phyloP scores from a whole-genome alignment of 73 alveolate species.

The Tetrahymena malaccensis region DNA sequence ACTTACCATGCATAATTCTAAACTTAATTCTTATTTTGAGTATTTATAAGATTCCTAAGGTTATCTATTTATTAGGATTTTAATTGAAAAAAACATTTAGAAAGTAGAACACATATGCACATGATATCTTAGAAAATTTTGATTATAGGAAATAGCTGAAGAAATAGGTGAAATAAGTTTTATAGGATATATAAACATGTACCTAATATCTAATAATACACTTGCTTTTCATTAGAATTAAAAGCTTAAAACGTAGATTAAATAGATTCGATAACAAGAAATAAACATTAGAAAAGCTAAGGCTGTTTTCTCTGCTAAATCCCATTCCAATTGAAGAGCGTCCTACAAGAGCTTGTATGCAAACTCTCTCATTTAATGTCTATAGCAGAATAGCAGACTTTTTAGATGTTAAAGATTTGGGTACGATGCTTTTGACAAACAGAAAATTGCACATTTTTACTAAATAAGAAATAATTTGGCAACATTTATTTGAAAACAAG shows the following conservation, averaged over 20 bases:
- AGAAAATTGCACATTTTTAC: not conserved
- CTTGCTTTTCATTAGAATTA: not conserved
- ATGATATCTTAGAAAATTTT: not conserved
- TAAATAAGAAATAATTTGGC: not conserved
- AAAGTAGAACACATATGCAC: not conserved
- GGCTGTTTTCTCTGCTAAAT: not conserved
- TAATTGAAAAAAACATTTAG: not conserved
- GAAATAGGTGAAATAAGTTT: not conserved
- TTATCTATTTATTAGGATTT: not conserved
- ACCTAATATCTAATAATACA: not conserved
- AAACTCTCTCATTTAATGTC: not conserved
- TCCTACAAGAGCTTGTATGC: not conserved
- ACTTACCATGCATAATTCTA: not conserved
- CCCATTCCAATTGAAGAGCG: not conserved
- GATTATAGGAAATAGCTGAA: not conserved
- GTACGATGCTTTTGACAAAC: not conserved
- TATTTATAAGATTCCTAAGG: not conserved
- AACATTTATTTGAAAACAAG: not conserved
- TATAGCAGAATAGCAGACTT: not conserved
- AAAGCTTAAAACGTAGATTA: not conserved
- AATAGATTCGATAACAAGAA: not conserved
- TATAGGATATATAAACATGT: not conserved
- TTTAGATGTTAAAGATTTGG: not conserved
- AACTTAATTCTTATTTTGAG: not conserved
- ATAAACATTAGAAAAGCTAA: not conserved